phyloP scores from a whole-genome alignment of 139 green algal species.

The Picochlorum sp. region DNA sequence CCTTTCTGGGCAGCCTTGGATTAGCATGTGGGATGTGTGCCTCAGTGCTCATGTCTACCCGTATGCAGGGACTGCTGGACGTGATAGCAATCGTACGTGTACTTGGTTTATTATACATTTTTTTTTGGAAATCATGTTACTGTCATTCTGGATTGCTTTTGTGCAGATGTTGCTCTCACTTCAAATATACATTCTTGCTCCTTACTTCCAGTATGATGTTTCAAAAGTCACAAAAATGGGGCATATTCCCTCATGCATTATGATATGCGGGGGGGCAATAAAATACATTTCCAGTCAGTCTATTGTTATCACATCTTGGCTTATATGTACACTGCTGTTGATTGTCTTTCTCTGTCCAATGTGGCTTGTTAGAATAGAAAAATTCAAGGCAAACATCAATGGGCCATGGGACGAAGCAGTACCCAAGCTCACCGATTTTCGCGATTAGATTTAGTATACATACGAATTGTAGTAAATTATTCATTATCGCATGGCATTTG shows the following conservation, averaged over 20 bases:
- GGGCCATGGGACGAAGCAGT: conserved; percentile 78
- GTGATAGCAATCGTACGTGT: conserved; percentile 34
- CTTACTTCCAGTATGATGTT: conserved; percentile 57
- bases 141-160: background rate
- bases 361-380: conserved; percentile 74
- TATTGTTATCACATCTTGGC: conserved; percentile 11
- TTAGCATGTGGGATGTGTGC: conserved; percentile 55
- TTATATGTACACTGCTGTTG: conserved; percentile 11
- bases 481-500: too few species aligned
- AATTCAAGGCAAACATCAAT: conserved; percentile 86
- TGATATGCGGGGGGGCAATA: background rate
- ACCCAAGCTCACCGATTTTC: conserved; percentile 26
- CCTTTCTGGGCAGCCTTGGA: conserved; percentile 56
- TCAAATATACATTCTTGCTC: conserved; percentile 65
- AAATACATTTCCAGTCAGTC: conserved; percentile 21
- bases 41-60: conserved; percentile 65
- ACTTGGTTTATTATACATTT: too few species aligned
- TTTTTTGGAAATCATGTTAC: too few species aligned
- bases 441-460: too few species aligned
- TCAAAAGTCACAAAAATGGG: conserved; percentile 6
- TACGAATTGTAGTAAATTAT: too few species aligned
- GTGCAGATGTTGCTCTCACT: conserved; percentile 68
- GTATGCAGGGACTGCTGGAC: conserved; percentile 41
- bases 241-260: too few species aligned
- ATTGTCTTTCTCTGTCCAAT: conserved; percentile 58